A percentile compares a stretch with the other conserved stretches of the same genome.
These are phyloP conservation scores for Celoporthe dispersa DNA, from an alignment of 2,329 filamentous ascomycete species.

Conservation along the genomic window DNA sequence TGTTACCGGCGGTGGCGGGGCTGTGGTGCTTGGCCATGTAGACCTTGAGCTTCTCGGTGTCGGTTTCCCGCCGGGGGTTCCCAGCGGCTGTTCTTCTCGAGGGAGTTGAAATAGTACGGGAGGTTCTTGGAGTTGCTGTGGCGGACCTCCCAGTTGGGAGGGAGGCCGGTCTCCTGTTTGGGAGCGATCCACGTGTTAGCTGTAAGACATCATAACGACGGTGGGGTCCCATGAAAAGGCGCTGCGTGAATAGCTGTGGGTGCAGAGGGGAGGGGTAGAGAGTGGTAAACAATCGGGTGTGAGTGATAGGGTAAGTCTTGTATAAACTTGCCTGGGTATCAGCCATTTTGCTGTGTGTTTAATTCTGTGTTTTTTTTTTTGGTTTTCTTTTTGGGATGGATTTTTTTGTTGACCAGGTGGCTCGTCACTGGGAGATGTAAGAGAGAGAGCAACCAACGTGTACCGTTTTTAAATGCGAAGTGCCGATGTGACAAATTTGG, in stretches of 20 bases:
- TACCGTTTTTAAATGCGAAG: background rate
- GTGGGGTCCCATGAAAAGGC: background rate
- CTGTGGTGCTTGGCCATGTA: slow-evolving; percentile 94
- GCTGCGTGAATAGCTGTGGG: background rate
- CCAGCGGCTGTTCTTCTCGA: slow-evolving; percentile 89
- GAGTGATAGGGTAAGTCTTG: background rate
- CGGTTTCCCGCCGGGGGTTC: slow-evolving; percentile 88
- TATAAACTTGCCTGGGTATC: slow-evolving; percentile 26
- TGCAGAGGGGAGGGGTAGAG: background rate
- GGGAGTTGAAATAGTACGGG: slow-evolving; percentile 96
- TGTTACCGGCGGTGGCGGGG: slow-evolving; percentile 48
- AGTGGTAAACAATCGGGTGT: slow-evolving; percentile 14
- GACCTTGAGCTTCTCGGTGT: slow-evolving; percentile 88
- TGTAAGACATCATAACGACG: background rate
- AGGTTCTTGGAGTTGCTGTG: slow-evolving; percentile 98
- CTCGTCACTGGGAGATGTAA: background rate
- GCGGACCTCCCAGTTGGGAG: slow-evolving; percentile 90
- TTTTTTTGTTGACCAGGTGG: background rate
- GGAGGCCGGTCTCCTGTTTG: slow-evolving; percentile 78
- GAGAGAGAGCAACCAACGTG: background rate
- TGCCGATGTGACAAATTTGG: slow-evolving; percentile 11
- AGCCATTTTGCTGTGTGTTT: slow-evolving; percentile 19
- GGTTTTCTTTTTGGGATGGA: background rate
- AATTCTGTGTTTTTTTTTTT: background rate
- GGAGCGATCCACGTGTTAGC: background rate